phyloP scores from a whole-genome alignment of 192 early-diverging fungal genomes.

The Entomortierella chlamydospora region DNA sequence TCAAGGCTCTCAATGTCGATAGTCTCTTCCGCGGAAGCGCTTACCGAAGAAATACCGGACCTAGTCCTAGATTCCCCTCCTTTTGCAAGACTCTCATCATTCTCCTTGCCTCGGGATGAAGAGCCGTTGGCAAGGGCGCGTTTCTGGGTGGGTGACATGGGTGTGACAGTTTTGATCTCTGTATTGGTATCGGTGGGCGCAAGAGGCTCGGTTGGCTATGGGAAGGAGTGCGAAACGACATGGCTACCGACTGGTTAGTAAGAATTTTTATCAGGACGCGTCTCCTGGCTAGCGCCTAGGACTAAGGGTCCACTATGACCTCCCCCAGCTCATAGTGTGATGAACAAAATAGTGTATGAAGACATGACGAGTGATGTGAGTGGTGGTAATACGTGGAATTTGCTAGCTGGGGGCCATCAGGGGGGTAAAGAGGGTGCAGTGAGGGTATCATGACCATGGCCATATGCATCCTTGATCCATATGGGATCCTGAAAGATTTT shows the following conservation, averaged over 20 bases:
- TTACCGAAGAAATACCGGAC: background rate
- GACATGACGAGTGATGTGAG: constrained; percentile 3
- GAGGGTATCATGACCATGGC: constrained; percentile 6
- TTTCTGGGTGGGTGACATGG: constrained; percentile 21
- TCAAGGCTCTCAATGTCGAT: constrained; percentile 43
- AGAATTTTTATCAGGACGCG: constrained; percentile 6
- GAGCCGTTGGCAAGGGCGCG: background rate
- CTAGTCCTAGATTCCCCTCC: constrained; percentile 5
- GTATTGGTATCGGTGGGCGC: constrained; percentile 32
- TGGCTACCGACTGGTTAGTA: background rate
- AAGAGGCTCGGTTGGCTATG: constrained; percentile 38
- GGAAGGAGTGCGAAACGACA: background rate
- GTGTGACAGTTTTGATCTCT: background rate
- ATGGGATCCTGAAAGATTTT: constrained; percentile 1
- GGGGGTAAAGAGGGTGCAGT: background rate
- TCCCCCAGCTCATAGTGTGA: background rate
- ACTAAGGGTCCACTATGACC: constrained; percentile 16
- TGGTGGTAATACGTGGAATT: constrained; percentile 2
- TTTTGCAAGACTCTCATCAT: constrained; percentile 20
- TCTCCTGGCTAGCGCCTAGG: constrained; percentile 13
- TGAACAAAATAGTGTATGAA: constrained; percentile 33
- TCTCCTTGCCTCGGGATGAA: constrained; percentile 35
- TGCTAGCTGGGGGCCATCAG: background rate
- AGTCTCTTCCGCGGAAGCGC: constrained; percentile 14
- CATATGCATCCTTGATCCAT: constrained; percentile 28